Conservation (phyloP, 495 filamentous ascomycete species). For the Aspergillus biplanus region DNA sequence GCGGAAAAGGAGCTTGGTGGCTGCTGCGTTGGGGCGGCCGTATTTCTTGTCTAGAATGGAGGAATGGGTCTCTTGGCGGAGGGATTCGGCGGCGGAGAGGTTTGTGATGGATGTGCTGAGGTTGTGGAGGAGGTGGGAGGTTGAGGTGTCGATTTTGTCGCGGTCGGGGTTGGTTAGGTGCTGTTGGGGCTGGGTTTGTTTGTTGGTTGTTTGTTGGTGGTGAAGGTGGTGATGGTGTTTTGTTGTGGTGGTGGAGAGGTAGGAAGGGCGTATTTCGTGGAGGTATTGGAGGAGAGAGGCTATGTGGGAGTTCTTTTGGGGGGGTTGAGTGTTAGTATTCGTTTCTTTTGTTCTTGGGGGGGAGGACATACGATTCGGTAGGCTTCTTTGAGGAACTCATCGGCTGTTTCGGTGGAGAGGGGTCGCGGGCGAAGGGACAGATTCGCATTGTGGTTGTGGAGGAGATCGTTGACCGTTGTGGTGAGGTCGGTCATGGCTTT, state of each 20-base stretch:
- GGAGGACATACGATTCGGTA: constrained; percentile 77
- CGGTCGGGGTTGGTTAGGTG: constrained; percentile 30
- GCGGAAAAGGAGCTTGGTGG: constrained; percentile 18
- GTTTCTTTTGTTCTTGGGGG: constrained; percentile 8
- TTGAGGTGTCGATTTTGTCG: constrained; percentile 74
- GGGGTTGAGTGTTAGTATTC: constrained; percentile 16
- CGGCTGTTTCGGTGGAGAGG: constrained; percentile 57
- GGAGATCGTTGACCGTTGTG: constrained; percentile 61
- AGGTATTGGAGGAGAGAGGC: constrained; percentile 75
- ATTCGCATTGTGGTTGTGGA: constrained; percentile 40
- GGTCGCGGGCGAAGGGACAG: constrained; percentile 5
- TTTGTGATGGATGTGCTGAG: constrained; percentile 75
- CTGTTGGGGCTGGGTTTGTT: constrained; percentile 29
- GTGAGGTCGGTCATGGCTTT: constrained; percentile 70
- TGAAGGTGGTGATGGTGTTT: constrained; percentile 50
- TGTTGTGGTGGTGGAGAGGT: constrained; percentile 73
- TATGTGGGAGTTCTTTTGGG: constrained; percentile 79
- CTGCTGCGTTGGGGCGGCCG: constrained; percentile 35
- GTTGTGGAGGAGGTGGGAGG: constrained; percentile 80
- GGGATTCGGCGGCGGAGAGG: constrained; percentile 78
- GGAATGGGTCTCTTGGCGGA: constrained; percentile 73
- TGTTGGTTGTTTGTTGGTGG: constrained; percentile 37
- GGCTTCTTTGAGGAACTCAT: constrained; percentile 95
- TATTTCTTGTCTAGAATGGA: constrained; percentile 72
- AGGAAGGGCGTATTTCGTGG: constrained; percentile 80